Evolutionary conservation across 495 filamentous ascomycete genomes (phyloP), one percentile per base, ranked within the genome.

Genomic region (Corynascus novoguineensis): DNA sequence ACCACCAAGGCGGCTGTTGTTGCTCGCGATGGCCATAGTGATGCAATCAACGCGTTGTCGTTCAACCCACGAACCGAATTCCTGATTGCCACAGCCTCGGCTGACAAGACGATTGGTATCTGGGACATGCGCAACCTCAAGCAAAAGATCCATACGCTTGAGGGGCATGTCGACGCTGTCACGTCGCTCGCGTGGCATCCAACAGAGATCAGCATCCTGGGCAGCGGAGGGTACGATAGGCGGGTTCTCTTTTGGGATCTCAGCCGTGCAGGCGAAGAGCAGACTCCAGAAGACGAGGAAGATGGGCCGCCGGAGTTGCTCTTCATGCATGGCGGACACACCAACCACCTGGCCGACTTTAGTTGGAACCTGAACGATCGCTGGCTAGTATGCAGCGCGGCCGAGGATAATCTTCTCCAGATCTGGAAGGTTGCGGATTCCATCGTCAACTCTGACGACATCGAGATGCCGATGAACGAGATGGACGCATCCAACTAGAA

Each of bases 301-400:
- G 95, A 99, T 70, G 95, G 95, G 1, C 89, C 91, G 9, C 93
- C 95, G 38, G 95, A 99, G 70, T 78, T 99, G 87, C 75, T 96
- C 14, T 99, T 99, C 70, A 99, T 99, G 93, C 95, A 99, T 63
- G 95, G 93, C 57, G 95, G 95, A 22, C 95, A 97, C 73, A 99
- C 92, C 15, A 96, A 96, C 68, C 86, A 92, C 53, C 84, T 99
- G 38, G 87, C 88, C 10, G 95, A 99, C 71, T 97, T 99, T 63
- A 90, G 86, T 75, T 99, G 92, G 92, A 99, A 97, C 68, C 81
- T 84, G 57, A 96, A 91, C 64, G 88, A 96, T 64, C 91, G 91
- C 12, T 99, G 95, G 95, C 82, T 95, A 28, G 84, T 97, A 53
- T 90, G 88, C 65, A 92, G 87, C 47, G 92, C 92, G 11, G 92